Evolutionary conservation across 345 rosid genomes (phyloP).

Genomic region (Microthlaspi erraticum): DNA sequence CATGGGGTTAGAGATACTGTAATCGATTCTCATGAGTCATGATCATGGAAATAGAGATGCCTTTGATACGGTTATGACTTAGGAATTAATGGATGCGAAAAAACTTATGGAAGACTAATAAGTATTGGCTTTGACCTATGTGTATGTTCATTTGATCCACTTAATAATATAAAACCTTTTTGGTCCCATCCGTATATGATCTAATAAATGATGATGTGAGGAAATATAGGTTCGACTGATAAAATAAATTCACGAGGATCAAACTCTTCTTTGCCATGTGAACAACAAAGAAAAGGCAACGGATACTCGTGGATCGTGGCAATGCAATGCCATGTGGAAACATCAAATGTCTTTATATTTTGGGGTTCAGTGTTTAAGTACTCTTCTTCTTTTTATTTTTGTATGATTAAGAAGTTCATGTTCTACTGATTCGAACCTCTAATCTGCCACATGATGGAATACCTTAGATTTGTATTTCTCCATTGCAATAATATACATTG

Average conservation of each 20-base stretch:
- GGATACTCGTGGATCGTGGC: constrained; percentile 28
- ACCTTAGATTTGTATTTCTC: too few species aligned
- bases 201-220: constrained; percentile 31
- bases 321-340: constrained; percentile 15
- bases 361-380: not conserved
- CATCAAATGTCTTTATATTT: constrained; percentile 20
- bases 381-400: not conserved
- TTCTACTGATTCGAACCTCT: too few species aligned
- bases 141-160: not conserved
- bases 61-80: too few species aligned
- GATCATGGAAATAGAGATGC: too few species aligned
- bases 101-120: too few species aligned
- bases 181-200: constrained; percentile 16
- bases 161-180: not conserved
- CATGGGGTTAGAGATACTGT: too few species aligned
- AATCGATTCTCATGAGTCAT: too few species aligned
- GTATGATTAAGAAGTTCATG: not conserved
- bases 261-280: constrained; percentile 38
- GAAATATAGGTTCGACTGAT: constrained; percentile 25
- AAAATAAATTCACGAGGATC: constrained; percentile 32
- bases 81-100: too few species aligned
- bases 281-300: constrained; percentile 24
- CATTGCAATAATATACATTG: too few species aligned
- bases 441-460: too few species aligned
- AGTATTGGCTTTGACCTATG: too few species aligned